Evolutionary conservation across 2,329 filamentous ascomycete species (phyloP).

Genomic region (Amylocarpus encephaloides): DNA sequence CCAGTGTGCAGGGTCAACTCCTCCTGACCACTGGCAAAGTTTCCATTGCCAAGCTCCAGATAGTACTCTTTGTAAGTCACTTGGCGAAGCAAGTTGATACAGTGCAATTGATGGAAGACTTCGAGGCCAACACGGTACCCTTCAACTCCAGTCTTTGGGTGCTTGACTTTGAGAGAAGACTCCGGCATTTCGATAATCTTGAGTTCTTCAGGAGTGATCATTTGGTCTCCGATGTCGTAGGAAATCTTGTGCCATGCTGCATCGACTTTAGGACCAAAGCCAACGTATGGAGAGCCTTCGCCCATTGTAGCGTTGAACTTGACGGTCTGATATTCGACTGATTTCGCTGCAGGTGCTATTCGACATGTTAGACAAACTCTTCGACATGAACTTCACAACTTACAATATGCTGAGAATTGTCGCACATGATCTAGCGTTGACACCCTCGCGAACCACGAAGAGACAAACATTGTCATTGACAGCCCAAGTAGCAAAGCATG

Average conservation of each 20-base stretch:
- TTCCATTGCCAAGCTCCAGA: constrained; percentile 38
- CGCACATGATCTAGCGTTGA: constrained; percentile 29
- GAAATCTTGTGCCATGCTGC: constrained; percentile 50
- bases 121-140: constrained; percentile 52
- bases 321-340: constrained; percentile 43
- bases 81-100: constrained; percentile 36
- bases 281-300: constrained; percentile 43
- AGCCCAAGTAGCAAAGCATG: constrained; percentile 24
- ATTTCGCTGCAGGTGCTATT: constrained; percentile 41
- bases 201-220: constrained; percentile 50
- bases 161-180: constrained; percentile 47
- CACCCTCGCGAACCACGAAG: constrained; percentile 20
- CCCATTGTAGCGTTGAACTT: constrained; percentile 45
- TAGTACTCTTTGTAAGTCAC: constrained; percentile 47
- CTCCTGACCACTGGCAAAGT: constrained; percentile 39
- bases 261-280: constrained; percentile 50
- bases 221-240: constrained; percentile 46
- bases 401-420: constrained; percentile 43
- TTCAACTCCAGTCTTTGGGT: constrained; percentile 48
- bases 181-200: constrained; percentile 45
- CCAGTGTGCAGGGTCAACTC: constrained; percentile 38
- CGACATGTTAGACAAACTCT: constrained; percentile 7
- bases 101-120: constrained; percentile 36
- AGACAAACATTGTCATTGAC: constrained; percentile 25
- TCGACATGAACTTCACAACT: constrained; percentile 13